These are phyloP conservation scores for Leccinum pallidistipes DNA, from an alignment of 1,284 basidiomycete genomes.

Conservation along the genomic window DNA sequence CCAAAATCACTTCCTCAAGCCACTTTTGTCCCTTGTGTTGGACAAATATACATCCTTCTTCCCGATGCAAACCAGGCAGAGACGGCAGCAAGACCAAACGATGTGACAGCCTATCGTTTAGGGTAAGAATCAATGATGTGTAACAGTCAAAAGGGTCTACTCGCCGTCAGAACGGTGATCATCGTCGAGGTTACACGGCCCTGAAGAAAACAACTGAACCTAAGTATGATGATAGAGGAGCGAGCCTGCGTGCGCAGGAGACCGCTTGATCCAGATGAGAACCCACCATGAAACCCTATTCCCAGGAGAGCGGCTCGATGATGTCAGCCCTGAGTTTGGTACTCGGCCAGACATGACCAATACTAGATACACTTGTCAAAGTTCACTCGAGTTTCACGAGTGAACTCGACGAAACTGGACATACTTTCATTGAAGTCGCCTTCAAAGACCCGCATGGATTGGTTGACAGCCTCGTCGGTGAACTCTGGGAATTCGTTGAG, in stretches of 20 bases:
- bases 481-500: slow-evolving; percentile 60
- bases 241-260: slow-evolving; percentile 36
- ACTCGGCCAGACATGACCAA: slow-evolving; percentile 36
- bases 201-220: slow-evolving; percentile 27
- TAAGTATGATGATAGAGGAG: slow-evolving; percentile 25
- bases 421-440: slow-evolving; percentile 48
- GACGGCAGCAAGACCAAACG: slow-evolving; percentile 72
- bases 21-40: slow-evolving; percentile 72
- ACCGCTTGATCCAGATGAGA: slow-evolving; percentile 59
- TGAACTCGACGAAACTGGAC: slow-evolving; percentile 3
- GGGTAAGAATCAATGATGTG: slow-evolving; percentile 10
- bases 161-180: slow-evolving; percentile 70
- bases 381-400: slow-evolving; percentile 1
- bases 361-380: slow-evolving; percentile 28
- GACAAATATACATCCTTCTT: slow-evolving; percentile 59
- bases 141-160: slow-evolving; percentile 11
- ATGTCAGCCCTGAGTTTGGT: slow-evolving; percentile 33
- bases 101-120: slow-evolving; percentile 47
- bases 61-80: slow-evolving; percentile 78
- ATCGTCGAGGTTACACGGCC: slow-evolving; percentile 60
- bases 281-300: slow-evolving; percentile 55
- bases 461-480: slow-evolving; percentile 54
- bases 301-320: slow-evolving; percentile 52
- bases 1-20: slow-evolving; percentile 67
- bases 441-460: slow-evolving; percentile 50